Conservation (phyloP, 352 stramenopile species). For the Aphanomyces cochlioides region DNA sequence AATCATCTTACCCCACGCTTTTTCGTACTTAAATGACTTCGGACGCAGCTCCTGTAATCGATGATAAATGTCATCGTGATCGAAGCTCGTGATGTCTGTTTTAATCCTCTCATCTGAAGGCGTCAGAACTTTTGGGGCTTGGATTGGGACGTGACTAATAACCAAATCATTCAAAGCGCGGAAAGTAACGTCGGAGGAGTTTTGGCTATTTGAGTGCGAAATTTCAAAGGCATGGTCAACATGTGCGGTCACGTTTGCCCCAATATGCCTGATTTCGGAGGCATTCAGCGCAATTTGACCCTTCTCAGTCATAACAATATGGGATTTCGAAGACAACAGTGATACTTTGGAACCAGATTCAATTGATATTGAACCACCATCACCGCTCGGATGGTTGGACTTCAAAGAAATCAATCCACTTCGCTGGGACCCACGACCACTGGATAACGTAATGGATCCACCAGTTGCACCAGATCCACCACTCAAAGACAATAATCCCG, state of each 20-base stretch:
- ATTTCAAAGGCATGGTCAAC: constrained; percentile 7
- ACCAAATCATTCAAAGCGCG: constrained; percentile 44
- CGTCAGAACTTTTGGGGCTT: constrained; percentile 22
- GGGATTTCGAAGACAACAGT: background rate
- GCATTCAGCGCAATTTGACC: background rate
- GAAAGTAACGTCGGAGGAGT: constrained; percentile 38
- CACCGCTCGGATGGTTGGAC: background rate
- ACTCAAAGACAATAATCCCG: background rate
- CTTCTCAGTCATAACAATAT: constrained; percentile 4
- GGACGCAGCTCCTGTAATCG: constrained; percentile 55
- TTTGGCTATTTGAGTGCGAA: constrained; percentile 30
- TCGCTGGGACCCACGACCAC: constrained; percentile 2
- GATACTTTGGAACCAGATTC: constrained; percentile 5
- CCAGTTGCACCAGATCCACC: background rate
- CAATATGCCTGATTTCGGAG: background rate
- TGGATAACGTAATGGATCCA: constrained; percentile 2
- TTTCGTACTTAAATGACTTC: constrained; percentile 66
- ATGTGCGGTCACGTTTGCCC: constrained; percentile 10
- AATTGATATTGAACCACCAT: background rate
- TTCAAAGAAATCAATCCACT: constrained; percentile 1
- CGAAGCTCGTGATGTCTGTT: constrained; percentile 51
- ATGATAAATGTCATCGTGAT: constrained; percentile 60
- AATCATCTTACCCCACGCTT: constrained; percentile 63
- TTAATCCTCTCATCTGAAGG: constrained; percentile 76
- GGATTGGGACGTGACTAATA: constrained; percentile 36